These are phyloP conservation scores for Boeremia exigua DNA, from an alignment of 2,329 filamentous ascomycete genomes.

Conservation along the genomic window DNA sequence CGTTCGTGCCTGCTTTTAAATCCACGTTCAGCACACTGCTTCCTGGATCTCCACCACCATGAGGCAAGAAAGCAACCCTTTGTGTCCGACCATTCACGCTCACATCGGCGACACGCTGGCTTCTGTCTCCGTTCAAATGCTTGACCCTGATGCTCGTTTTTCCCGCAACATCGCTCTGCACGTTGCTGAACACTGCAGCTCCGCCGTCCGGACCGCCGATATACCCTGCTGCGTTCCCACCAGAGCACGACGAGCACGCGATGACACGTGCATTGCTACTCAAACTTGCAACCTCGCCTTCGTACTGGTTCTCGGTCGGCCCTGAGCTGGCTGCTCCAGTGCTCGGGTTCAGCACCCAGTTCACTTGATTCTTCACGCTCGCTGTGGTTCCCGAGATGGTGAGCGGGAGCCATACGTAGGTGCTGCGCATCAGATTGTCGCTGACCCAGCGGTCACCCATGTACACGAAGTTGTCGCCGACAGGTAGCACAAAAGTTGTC, in stretches of 20 bases:
- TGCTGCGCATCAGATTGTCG: conserved; percentile 64
- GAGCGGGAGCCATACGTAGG: conserved; percentile 70
- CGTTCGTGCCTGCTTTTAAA: conserved; percentile 58
- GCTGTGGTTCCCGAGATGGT: conserved; percentile 60
- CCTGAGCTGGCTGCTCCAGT: conserved; percentile 54
- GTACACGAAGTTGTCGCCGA: conserved; percentile 60
- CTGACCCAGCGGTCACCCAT: conserved; percentile 72
- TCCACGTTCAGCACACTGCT: conserved; percentile 58
- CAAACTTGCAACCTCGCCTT: conserved; percentile 59
- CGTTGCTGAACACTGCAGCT: conserved; percentile 55
- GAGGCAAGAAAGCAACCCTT: conserved; percentile 62
- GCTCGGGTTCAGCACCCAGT: conserved; percentile 59
- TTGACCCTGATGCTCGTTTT: conserved; percentile 62
- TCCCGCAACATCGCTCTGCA: conserved; percentile 54
- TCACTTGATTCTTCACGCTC: conserved; percentile 58
- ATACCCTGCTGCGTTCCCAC: conserved; percentile 58
- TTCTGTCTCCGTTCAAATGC: conserved; percentile 62
- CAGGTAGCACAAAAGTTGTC: conserved; percentile 63
- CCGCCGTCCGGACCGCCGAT: conserved; percentile 55
- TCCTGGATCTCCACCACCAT: conserved; percentile 53
- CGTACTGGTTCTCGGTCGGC: conserved; percentile 56
- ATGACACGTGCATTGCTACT: conserved; percentile 54
- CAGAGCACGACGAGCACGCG: conserved; percentile 61
- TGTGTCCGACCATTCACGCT: conserved; percentile 62
- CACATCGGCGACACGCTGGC: conserved; percentile 61